Conservation (phyloP, 306 rosid species). For the Luffa aegyptiaca region DNA sequence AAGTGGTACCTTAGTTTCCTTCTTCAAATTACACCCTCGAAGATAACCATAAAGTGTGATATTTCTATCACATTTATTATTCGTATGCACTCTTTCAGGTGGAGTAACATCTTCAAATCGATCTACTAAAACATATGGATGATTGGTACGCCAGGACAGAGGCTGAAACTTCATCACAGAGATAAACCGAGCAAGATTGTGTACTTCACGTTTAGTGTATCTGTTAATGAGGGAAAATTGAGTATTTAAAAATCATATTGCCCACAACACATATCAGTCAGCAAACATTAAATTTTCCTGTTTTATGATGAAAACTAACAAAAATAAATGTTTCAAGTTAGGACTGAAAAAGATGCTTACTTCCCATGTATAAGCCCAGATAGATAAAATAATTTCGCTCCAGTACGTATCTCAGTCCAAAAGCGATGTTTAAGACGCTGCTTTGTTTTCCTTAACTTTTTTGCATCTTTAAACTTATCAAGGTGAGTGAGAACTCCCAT, state of each 20-base stretch:
- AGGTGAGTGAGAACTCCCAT: slow-evolving; percentile 99
- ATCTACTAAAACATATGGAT: slow-evolving; percentile 84
- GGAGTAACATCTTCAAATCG: slow-evolving; percentile 94
- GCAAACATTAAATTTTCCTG: not conserved
- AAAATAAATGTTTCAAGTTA: not conserved
- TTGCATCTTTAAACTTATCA: slow-evolving; percentile 71
- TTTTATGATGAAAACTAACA: not conserved
- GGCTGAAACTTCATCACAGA: slow-evolving; percentile 97
- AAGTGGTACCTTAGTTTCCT: slow-evolving; percentile 63
- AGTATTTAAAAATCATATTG: not conserved
- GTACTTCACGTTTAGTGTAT: slow-evolving; percentile 80
- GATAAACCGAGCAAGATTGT: slow-evolving; percentile 85
- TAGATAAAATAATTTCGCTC: slow-evolving; percentile 86
- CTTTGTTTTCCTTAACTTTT: slow-evolving; percentile 76
- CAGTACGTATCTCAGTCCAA: slow-evolving; percentile 88
- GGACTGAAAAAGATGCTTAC: slow-evolving; percentile 35
- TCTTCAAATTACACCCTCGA: slow-evolving; percentile 84
- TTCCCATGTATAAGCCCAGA: slow-evolving; percentile 86
- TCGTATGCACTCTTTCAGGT: slow-evolving; percentile 57
- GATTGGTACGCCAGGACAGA: slow-evolving; percentile 75
- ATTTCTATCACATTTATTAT: slow-evolving; percentile 76
- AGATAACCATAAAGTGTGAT: slow-evolving; percentile 84
- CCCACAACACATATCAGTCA: not conserved
- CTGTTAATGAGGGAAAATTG: slow-evolving; percentile 27
- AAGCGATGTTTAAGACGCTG: slow-evolving; percentile 84